Evolutionary conservation across 257 asterid genomes (phyloP), one percentile per base, ranked within the genome.

Genomic region (Rhazya stricta): DNA sequence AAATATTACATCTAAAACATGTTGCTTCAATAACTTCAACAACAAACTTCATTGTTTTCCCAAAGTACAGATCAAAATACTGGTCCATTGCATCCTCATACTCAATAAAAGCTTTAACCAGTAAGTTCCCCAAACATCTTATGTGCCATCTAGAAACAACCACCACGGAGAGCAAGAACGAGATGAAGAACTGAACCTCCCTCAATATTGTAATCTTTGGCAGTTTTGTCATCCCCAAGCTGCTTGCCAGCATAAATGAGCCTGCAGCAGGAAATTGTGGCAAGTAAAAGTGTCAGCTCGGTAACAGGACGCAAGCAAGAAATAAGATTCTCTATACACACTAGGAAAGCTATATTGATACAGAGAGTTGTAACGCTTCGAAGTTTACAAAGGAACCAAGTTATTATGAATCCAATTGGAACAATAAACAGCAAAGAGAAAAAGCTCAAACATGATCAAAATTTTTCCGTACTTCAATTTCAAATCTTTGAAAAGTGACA

Each of bases 111-210:
- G 67, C 65, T 15, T n/a, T 51, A 69, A 71, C 39, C 9, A 0
- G n/a, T 46, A 46, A 53, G 9, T 39, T 54, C 21, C 10, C 32
- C 36, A 7, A 70, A 11, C 56, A 54, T 30, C 32, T n/a, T n/a
- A 29, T 21, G 77, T 46, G 45, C 58, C 19, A 36, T 78, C 77
- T 86, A 85, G 84, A 72, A 71, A 63, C 58, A 32, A 42, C 98
- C 97, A 58, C 96, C 98, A 78, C 97, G 82, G 48, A 93, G 86
- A 76, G 98, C 97, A 48, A 91, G 89, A 74, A 89, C 97, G 48
- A 89, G 85, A 78, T 89, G 93, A 81, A 91, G 93, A 77, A 91
- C 97, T 56, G 98, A 93, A 66, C 98, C 98, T 39, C 98, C 98
- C 79, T 93, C 98, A 0, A 93, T 88, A 79, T 89, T 91, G 85